A percentile compares a stretch with the other conserved stretches of the same genome.
These are phyloP conservation scores for Ophiostoma novo-ulmi DNA, from an alignment of 2,329 filamentous ascomycete species.

Conservation along the genomic window DNA sequence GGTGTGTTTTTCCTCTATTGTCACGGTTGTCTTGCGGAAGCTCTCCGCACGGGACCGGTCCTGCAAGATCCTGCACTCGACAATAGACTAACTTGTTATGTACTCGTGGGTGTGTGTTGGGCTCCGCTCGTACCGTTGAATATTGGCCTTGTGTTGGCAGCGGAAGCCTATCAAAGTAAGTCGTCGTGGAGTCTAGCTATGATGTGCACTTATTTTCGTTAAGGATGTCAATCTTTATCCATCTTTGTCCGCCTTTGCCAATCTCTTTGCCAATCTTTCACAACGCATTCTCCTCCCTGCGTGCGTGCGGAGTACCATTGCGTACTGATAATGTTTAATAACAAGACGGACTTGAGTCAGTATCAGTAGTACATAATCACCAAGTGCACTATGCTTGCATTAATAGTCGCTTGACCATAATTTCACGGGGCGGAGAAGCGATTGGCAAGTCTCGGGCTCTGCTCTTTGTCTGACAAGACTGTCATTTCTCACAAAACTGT, in stretches of 20 bases:
- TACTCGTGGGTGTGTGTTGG: neutral
- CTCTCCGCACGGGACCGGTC: slow-evolving; percentile 10
- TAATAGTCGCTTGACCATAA: too few species aligned
- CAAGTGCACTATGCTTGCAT: too few species aligned
- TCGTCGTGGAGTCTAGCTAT: neutral
- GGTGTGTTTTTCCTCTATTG: neutral
- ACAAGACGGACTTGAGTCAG: neutral
- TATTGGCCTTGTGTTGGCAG: neutral
- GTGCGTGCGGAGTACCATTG: slow-evolving; percentile 1
- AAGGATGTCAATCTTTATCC: slow-evolving; percentile 1
- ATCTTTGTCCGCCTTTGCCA: neutral
- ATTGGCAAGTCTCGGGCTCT: neutral
- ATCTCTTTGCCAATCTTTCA: slow-evolving; percentile 1
- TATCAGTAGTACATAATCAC: neutral
- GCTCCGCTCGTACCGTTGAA: slow-evolving; percentile 12
- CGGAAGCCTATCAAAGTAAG: neutral
- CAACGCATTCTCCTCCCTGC: slow-evolving; percentile 5
- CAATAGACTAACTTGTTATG: neutral
- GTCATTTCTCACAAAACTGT: slow-evolving; percentile 1
- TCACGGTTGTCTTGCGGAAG: slow-evolving; percentile 7
- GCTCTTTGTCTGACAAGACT: neutral
- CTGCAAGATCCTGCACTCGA: slow-evolving; percentile 12
- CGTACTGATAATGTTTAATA: neutral
- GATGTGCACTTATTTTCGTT: neutral
- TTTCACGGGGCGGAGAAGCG: neutral